A percentile compares a stretch with the other conserved stretches of the same genome.
These are phyloP conservation scores for Pseudozyma sp. DNA, from an alignment of 1,284 basidiomycete genomes.

Conservation along the genomic window DNA sequence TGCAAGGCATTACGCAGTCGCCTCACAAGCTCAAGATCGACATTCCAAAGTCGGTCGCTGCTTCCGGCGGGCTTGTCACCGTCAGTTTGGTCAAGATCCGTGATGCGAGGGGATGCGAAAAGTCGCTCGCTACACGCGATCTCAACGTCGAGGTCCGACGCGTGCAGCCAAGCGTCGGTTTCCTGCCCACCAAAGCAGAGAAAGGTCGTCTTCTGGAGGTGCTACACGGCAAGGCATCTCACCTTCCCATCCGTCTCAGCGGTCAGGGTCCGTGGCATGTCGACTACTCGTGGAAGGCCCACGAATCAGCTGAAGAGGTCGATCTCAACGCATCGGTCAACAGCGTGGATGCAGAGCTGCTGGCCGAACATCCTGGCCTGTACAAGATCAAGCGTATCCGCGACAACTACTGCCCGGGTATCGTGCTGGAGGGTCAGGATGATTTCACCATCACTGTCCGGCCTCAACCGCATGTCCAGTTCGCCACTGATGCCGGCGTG, in stretches of 20 bases:
- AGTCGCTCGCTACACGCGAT: slow-evolving; percentile 80
- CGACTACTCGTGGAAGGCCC: slow-evolving; percentile 77
- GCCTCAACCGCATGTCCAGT: slow-evolving; percentile 74
- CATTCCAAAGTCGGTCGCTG: slow-evolving; percentile 72
- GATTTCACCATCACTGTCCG: slow-evolving; percentile 81
- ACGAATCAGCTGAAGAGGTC: slow-evolving; percentile 57
- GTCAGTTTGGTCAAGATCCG: slow-evolving; percentile 85
- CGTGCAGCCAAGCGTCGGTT: slow-evolving; percentile 86
- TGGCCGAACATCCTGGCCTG: slow-evolving; percentile 77
- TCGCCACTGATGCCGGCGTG: slow-evolving; percentile 48
- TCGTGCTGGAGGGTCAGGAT: slow-evolving; percentile 74
- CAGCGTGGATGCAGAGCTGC: slow-evolving; percentile 79
- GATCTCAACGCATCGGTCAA: slow-evolving; percentile 72
- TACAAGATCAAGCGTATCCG: slow-evolving; percentile 81
- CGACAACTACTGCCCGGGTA: slow-evolving; percentile 86
- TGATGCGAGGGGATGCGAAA: slow-evolving; percentile 88
- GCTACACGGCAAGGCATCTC: slow-evolving; percentile 79
- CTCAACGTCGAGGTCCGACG: slow-evolving; percentile 89
- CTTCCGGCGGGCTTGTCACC: slow-evolving; percentile 81
- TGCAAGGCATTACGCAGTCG: slow-evolving; percentile 61
- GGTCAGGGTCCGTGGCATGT: slow-evolving; percentile 73
- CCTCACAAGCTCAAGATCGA: slow-evolving; percentile 65
- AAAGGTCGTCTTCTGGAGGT: slow-evolving; percentile 73
- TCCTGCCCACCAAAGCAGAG: slow-evolving; percentile 74
- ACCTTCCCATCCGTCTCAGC: slow-evolving; percentile 65